Percentiles rank a stretch among this genome's conserved stretches.
These are phyloP conservation scores for Citrus inodora DNA, from an alignment of 345 rosid species.

Conservation along the genomic window DNA sequence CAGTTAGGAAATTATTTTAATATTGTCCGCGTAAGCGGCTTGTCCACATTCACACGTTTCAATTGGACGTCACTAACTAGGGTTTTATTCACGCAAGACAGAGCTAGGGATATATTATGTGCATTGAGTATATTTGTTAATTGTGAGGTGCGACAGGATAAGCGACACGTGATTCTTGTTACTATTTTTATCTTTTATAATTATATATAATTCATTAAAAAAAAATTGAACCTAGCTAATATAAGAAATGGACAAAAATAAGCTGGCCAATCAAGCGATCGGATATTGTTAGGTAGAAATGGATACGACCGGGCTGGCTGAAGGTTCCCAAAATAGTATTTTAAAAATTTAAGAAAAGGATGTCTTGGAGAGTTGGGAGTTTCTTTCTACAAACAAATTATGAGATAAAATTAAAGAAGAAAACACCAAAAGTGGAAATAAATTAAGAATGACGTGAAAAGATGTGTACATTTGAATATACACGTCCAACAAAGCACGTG, in stretches of 20 bases:
- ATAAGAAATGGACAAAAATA: not conserved
- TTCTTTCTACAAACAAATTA: not conserved
- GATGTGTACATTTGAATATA: too few relatives aligned
- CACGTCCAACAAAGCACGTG: not conserved
- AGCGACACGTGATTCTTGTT: not conserved
- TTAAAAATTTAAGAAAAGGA: not conserved
- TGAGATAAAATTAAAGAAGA: not conserved
- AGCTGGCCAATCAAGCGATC: constrained; percentile 1
- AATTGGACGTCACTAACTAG: not conserved
- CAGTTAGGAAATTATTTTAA: not conserved
- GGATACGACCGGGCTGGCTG: not conserved
- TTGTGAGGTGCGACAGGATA: not conserved
- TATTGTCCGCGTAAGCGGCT: not conserved
- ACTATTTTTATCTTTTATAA: not conserved
- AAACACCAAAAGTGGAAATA: not conserved
- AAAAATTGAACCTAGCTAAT: not conserved
- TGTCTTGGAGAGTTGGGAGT: not conserved
- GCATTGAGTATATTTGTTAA: too few relatives aligned
- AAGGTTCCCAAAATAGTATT: not conserved
- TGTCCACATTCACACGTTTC: not conserved
- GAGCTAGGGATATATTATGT: not conserved
- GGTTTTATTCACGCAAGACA: not conserved
- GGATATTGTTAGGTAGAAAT: constrained; percentile 16
- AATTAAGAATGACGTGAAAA: not conserved
- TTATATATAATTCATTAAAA: not conserved